These are phyloP conservation scores for Nakazawaea wickerhamii DNA, from an alignment of 805 yeast species.

Conservation along the genomic window DNA sequence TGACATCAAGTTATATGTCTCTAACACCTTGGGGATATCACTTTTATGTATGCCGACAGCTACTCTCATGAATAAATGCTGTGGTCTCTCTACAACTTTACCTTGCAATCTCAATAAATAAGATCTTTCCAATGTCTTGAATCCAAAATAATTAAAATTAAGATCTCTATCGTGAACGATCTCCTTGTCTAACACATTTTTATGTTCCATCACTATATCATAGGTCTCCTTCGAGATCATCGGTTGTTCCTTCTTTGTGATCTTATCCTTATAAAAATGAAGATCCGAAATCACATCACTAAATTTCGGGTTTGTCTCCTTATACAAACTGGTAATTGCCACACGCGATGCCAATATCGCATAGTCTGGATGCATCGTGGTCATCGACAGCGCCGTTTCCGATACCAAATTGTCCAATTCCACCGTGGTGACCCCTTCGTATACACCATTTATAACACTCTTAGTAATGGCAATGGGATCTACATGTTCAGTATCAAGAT, in stretches of 20 bases:
- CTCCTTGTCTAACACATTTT: constrained; percentile 64
- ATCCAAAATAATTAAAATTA: constrained; percentile 53
- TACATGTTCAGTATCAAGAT: constrained; percentile 84
- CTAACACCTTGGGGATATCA: constrained; percentile 46
- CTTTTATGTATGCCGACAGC: constrained; percentile 56
- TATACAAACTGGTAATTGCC: constrained; percentile 90
- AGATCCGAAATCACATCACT: constrained; percentile 71
- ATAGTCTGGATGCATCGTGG: constrained; percentile 96
- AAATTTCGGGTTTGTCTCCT: constrained; percentile 85
- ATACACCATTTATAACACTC: constrained; percentile 91
- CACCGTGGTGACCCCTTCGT: constrained; percentile 92
- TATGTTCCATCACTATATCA: constrained; percentile 56
- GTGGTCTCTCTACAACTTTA: constrained; percentile 57
- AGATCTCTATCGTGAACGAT: constrained; percentile 68
- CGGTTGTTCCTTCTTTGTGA: constrained; percentile 59
- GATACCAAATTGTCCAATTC: constrained; percentile 82
- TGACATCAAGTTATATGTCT: constrained; percentile 55
- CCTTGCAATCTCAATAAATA: constrained; percentile 50
- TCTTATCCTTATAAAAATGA: constrained; percentile 76
- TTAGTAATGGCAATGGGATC: constrained; percentile 96
- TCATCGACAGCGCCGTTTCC: constrained; percentile 96
- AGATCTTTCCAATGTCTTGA: constrained; percentile 56
- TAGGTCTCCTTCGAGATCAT: constrained; percentile 66
- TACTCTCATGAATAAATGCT: constrained; percentile 57
- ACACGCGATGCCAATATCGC: constrained; percentile 93